Base-by-base conservation (phyloP, 352 stramenopile species). In the Phytophthora pluvialis region DNA sequence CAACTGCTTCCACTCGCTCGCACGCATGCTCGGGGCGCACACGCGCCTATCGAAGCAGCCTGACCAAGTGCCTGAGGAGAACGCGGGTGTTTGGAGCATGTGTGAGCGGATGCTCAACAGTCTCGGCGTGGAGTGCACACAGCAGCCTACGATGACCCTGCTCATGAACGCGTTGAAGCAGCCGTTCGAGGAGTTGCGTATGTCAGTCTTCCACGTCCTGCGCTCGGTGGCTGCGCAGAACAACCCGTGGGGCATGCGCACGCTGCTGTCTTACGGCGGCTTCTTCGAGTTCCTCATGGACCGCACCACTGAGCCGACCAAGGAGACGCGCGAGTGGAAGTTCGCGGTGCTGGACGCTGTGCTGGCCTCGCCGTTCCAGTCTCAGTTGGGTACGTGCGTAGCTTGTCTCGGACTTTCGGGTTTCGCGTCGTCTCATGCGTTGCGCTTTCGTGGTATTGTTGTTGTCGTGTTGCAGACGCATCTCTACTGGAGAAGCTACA, bases 231-330 rank as follows among this genome's bases (percentile, higher is more conserved):
- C 85, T 6, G 77, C 81, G 26, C 88, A 96, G 64, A 90, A 93
- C 69, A 91, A 75, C 47, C 72, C 83, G 25, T 96, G 86, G 86
- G 85, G 86, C 26, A 57, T 96, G 54, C 78, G 76, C 9, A 56
- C 70, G 15, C 39, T 96, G 59, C 69, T 82, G 7, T 85, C 80
- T 10, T 94, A 94, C 62, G 88, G 84, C 31, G 86, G 88, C 9
- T 92, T 96, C 52, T 86, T 94, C 46, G 88, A 96, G 70, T 96
- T 92, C 59, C 68, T 96, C 32, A 56, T 94, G 58, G 83, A 96
- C 64, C 83, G 86, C 33, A 75, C 69, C 18, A 96, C 88, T 8
- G 88, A 96, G 59, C 84, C 86, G 25, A 94, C 80, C 25, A 96
- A 95, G 49, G 74, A 89, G 49, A 90, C 84, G 25, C 81, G 86